phyloP scores from a whole-genome alignment of 331 rosid genomes.

The Rhamnella rubrinervis region DNA sequence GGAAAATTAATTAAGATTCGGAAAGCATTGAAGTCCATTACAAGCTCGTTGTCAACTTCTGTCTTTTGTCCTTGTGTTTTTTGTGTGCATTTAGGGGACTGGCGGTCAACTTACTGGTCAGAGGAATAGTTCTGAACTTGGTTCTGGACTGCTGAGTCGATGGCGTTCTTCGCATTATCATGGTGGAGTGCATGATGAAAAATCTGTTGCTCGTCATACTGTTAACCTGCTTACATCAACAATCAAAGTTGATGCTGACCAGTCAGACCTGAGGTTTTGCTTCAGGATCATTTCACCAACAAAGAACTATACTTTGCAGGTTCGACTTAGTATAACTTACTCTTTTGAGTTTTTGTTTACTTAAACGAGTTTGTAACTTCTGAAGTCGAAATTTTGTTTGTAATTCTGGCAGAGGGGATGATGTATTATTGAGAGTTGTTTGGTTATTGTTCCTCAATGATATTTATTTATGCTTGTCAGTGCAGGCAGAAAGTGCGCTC shows the following conservation, averaged over 20 bases:
- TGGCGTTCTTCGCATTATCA: conserved; percentile 98
- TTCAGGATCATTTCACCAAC: conserved; percentile 99
- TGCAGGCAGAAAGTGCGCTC: conserved; percentile 99
- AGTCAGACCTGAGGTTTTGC: conserved; percentile 97
- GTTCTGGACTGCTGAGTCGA: conserved; percentile 96
- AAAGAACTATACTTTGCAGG: conserved; percentile 97
- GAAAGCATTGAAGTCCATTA: conserved; percentile 14
- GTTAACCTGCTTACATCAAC: conserved; percentile 97
- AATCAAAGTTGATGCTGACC: conserved; percentile 98
- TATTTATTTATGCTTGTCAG: conserved; percentile 64
- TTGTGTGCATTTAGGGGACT: conserved; percentile 56
- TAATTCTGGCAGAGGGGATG: conserved; percentile 11
- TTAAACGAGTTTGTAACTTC: neutral
- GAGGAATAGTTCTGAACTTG: conserved; percentile 98
- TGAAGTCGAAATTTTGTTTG: neutral
- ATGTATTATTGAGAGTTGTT: conserved; percentile 22
- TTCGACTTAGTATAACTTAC: conserved; percentile 36
- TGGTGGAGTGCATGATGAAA: conserved; percentile 99
- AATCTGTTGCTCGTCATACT: conserved; percentile 98
- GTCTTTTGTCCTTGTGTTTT: conserved; percentile 26
- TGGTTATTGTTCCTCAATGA: conserved; percentile 38
- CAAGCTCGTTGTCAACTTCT: conserved; percentile 17
- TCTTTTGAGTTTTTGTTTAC: conserved; percentile 8
- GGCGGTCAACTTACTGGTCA: conserved; percentile 82
- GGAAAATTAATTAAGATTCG: conserved; percentile 26